Percentiles rank a stretch among this genome's conserved stretches.
Conservation (phyloP, 441 rosid genomes). For the Gossypium trilobum region DNA sequence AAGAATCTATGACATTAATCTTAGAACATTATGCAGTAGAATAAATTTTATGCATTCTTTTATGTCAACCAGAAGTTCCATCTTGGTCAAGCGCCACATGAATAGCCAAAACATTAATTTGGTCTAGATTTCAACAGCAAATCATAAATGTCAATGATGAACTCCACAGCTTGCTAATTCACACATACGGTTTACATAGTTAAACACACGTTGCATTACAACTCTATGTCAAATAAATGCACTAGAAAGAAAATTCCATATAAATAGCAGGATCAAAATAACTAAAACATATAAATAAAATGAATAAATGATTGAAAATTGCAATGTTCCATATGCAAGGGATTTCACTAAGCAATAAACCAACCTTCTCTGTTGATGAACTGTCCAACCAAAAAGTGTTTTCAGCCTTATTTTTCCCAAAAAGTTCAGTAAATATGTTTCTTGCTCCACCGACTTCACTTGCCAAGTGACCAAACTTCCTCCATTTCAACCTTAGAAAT, state of each 20-base stretch:
- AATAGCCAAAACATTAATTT: not conserved
- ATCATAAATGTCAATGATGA: not conserved
- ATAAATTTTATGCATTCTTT: not conserved
- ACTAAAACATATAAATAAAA: slow-evolving; percentile 3
- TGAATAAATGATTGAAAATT: not conserved
- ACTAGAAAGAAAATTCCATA: not conserved
- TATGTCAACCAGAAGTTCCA: not conserved
- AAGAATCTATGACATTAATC: not conserved
- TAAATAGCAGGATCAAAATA: not conserved
- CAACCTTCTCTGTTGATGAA: slow-evolving; percentile 81
- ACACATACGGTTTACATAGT: not conserved
- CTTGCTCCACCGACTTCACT: slow-evolving; percentile 66
- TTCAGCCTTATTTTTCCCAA: slow-evolving; percentile 42
- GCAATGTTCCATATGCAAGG: not conserved
- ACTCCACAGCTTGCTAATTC: too few species aligned
- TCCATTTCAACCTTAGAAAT: slow-evolving; percentile 68
- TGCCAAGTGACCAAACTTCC: slow-evolving; percentile 52
- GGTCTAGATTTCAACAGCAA: not conserved
- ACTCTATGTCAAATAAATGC: not conserved
- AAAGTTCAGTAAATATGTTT: slow-evolving; percentile 59
- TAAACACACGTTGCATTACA: not conserved
- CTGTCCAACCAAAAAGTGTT: slow-evolving; percentile 95
- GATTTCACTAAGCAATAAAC: slow-evolving; percentile 9
- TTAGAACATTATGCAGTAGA: not conserved
- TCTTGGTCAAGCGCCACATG: not conserved